A percentile compares a stretch with the other conserved stretches of the same genome.
These are phyloP conservation scores for Trichoderma gracile DNA, from an alignment of 2,329 filamentous ascomycete genomes.

Conservation along the genomic window DNA sequence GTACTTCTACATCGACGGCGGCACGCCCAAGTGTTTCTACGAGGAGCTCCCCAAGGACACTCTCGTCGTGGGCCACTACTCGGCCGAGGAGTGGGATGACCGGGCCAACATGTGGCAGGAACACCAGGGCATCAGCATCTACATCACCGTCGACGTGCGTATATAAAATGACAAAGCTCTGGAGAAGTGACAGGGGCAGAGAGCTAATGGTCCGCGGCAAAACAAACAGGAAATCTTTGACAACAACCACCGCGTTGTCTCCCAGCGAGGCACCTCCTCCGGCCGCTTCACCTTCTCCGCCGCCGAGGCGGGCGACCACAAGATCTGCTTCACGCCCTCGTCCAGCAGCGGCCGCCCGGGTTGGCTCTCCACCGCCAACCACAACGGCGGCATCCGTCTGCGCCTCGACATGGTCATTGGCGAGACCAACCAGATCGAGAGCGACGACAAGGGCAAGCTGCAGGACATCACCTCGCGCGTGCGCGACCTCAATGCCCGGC, in stretches of 20 bases:
- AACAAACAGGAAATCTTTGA: conserved; percentile 88
- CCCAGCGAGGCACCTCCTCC: conserved; percentile 71
- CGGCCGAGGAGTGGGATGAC: conserved; percentile 80
- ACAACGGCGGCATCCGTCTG: conserved; percentile 78
- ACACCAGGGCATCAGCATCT: conserved; percentile 76
- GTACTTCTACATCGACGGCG: conserved; percentile 93
- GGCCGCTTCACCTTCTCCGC: conserved; percentile 96
- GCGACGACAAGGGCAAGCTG: conserved; percentile 89
- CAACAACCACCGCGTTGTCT: conserved; percentile 94
- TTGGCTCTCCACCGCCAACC: conserved; percentile 67
- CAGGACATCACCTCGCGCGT: conserved; percentile 85
- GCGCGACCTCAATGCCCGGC: conserved; percentile 80
- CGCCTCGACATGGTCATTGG: conserved; percentile 90
- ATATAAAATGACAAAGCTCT: too few species aligned
- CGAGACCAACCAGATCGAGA: conserved; percentile 91
- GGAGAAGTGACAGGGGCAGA: too few species aligned
- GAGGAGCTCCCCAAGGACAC: conserved; percentile 98
- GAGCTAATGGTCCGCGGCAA: too few species aligned
- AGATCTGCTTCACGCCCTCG: conserved; percentile 87
- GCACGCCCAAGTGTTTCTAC: conserved; percentile 90
- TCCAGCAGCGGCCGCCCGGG: conserved; percentile 68
- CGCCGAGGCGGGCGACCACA: conserved; percentile 92
- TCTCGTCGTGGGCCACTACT: conserved; percentile 90
- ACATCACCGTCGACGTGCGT: conserved; percentile 83
- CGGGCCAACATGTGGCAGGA: conserved; percentile 66